Conservation (phyloP, 1,284 basidiomycete species). For the Peniophora sp. region DNA sequence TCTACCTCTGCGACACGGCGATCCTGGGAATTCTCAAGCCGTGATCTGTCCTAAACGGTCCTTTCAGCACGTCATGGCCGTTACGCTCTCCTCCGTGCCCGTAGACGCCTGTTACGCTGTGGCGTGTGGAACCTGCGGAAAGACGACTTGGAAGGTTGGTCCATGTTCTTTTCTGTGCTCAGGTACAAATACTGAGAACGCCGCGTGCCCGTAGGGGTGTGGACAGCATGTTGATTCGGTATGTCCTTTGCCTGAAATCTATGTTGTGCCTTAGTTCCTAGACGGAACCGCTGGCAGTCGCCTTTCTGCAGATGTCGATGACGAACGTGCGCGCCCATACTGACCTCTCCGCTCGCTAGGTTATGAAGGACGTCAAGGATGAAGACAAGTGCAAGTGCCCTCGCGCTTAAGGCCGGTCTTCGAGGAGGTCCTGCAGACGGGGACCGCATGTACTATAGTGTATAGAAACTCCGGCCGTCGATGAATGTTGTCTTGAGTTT, state of each 20-base stretch:
- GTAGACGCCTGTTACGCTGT: conserved; percentile 50
- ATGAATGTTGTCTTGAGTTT: too few relatives aligned
- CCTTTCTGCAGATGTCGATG: too few relatives aligned
- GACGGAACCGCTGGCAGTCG: conserved; percentile 1
- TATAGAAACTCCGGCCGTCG: too few relatives aligned
- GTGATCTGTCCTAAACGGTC: too few relatives aligned
- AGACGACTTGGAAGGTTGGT: conserved; percentile 69
- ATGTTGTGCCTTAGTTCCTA: conserved; percentile 7
- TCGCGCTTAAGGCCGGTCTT: conserved; percentile 18
- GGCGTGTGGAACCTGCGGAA: conserved; percentile 55
- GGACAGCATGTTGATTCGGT: conserved; percentile 58
- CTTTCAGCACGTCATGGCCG: too few relatives aligned
- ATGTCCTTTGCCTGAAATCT: conserved; percentile 22
- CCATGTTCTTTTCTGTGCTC: conserved; percentile 10
- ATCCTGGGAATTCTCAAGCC: too few relatives aligned
- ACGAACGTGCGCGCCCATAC: conserved; percentile 10
- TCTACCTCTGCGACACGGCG: too few relatives aligned
- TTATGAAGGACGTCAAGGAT: conserved; percentile 60
- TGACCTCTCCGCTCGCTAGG: conserved; percentile 27
- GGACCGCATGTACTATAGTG: too few relatives aligned
- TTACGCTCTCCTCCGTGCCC: conserved; percentile 21
- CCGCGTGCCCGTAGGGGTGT: conserved; percentile 45
- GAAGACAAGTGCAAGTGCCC: conserved; percentile 61
- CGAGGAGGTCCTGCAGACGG: too few relatives aligned
- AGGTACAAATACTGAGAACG: conserved; percentile 3